Evolutionary conservation across 2,329 filamentous ascomycete species (phyloP).

Genomic region (Paracoccidioides brasiliensis): DNA sequence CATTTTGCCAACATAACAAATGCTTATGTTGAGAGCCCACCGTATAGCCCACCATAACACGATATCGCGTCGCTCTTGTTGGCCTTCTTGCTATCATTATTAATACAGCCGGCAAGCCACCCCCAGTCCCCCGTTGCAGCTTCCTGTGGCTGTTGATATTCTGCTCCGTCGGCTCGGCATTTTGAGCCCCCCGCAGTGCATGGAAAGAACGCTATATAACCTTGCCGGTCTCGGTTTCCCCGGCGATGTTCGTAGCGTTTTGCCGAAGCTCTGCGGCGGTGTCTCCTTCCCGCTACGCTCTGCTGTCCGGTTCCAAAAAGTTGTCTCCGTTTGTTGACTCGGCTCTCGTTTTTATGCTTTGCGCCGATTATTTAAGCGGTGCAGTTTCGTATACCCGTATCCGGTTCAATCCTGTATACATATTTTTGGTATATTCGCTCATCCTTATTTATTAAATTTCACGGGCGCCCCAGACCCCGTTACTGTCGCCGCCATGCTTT

Average conservation of each 20-base stretch:
- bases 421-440: background rate
- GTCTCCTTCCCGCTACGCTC: background rate
- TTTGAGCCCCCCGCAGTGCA: background rate
- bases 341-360: slow-evolving; percentile 5
- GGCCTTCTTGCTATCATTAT: background rate
- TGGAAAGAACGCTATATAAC: background rate
- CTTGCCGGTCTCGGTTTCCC: background rate
- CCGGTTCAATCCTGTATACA: background rate
- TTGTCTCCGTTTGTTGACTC: background rate
- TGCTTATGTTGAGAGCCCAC: background rate
- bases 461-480: background rate
- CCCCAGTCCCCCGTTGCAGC: background rate
- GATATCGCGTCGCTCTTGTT: background rate
- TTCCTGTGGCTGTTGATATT: too few species aligned
- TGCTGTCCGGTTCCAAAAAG: background rate
- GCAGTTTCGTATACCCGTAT: background rate
- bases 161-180: too few species aligned
- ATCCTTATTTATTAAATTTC: background rate
- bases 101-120: background rate
- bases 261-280: background rate
- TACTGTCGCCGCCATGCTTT: background rate
- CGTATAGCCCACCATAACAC: background rate
- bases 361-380: background rate
- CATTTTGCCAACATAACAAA: background rate
- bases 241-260: background rate